Evolutionary conservation across 2,329 filamentous ascomycete species (phyloP), one percentile per base, ranked within the genome.

Genomic region (Elsinoe australis): DNA sequence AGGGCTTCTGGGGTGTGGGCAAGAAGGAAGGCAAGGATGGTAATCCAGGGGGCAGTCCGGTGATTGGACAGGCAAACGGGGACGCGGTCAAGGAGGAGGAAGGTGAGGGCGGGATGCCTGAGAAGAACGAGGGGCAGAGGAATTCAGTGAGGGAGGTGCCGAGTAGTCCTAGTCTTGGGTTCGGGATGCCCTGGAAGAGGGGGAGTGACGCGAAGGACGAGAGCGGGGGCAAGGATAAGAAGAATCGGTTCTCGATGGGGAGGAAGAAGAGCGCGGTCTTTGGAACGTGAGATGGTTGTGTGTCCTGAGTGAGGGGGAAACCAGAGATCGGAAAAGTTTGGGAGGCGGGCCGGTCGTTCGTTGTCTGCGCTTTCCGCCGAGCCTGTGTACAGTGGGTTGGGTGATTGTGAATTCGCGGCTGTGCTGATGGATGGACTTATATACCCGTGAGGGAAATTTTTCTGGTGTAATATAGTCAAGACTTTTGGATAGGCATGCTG

Each of bases 201-300:
- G 49, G 21, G n/a, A 45, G 19, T 26, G 24, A 45, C 5, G 22
- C 46, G 9, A 47, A 48, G 28, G 42, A 46, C 4, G 38, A 48
- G 28, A 52, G 45, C 31, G 58, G 57, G 35, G 64, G 66, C 39
- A 64, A 62, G 45, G 67, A 69, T 34, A 76, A 76, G 61, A 69
- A 78, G 63, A 79, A 80, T 54, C 73, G 82, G 19, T 84, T 87
- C 56, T 83, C 76, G 51, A 59, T 87, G 9, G 80, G 83, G 3
- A 71, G 79, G 59, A 88, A 87, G 71, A 87, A 85, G 74, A 83
- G 45, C 39, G 45, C 33, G 3, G 45, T 48, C 21, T 48, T 48
- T 39, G 45, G 45, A 10, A 32, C 28, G 39, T 44, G 17, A 15
- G 26, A 15, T 4, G 3, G 12, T 14, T n/a, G 26, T 29, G 26